Base-by-base conservation (phyloP, 345 rosid species). In the Litchi chinensis region DNA sequence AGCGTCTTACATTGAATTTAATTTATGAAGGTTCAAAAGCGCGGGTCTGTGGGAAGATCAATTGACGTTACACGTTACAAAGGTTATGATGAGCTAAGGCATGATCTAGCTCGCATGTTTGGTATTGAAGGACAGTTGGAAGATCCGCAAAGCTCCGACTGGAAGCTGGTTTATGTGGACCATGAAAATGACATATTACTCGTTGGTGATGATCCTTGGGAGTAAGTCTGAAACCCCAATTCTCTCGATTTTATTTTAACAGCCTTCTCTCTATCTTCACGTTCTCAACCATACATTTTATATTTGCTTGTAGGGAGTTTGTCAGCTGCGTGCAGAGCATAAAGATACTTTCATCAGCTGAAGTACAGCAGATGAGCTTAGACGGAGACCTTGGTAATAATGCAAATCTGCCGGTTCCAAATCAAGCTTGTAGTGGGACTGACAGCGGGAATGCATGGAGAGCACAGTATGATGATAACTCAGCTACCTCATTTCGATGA, bases 161-260 rank as follows among this genome's bases (percentile, higher is more conserved):
- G 98, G 98, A 93, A 96, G 85, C 87, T 96, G 63, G 98, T 96
- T 18, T 96, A 91, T 73, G 90, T 93, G 4, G 99, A 96, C 83
- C 98, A 89, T 60, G 99, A 96, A 79, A 94, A 94, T 65, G 98
- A 96, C 79, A 93, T 96, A 74, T 81, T 96, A 67, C 99, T 94
- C 32, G 97, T 94, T 62, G 99, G 99, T 3, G 99, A 96, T 70
- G 98, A 96, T 82, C 99, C 99, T 52, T 96, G 99, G 98, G 97
- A 96, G 99, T 93, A 91, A 86, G 98, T 88, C 43, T 32, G 40
- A 11, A 32, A 68, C 39, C 52, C 67, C 22, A 5, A 9, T 22
- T 6, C 54, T 41, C 4, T 15, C 24, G 43, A n/a, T 60, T 39
- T 5, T 15, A 15, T 21, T 19, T n/a, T 5, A 19, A 40, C 43